Conservation (phyloP, 2,329 filamentous ascomycete genomes). For the Furcasterigmium sp. region DNA sequence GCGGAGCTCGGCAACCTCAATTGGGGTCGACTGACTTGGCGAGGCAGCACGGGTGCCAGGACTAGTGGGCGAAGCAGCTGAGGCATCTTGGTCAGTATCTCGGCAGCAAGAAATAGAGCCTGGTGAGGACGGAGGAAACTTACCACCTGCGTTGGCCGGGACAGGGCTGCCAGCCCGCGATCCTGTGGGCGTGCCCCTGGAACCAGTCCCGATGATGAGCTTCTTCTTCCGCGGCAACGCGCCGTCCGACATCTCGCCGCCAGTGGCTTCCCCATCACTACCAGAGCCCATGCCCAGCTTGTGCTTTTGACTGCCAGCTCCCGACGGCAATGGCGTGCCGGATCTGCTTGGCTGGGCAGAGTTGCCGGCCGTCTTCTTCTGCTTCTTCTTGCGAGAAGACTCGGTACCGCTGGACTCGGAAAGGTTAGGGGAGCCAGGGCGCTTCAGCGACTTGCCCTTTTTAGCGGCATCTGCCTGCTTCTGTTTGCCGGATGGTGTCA, state of each 20-base stretch:
- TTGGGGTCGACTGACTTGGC: slow-evolving; percentile 19
- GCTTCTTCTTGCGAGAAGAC: slow-evolving; percentile 73
- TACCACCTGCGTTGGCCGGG: slow-evolving; percentile 31
- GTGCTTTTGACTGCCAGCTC: slow-evolving; percentile 30
- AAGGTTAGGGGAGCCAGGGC: slow-evolving; percentile 77
- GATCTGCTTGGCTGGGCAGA: slow-evolving; percentile 48
- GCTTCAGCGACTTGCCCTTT: slow-evolving; percentile 65
- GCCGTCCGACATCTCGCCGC: slow-evolving; percentile 60
- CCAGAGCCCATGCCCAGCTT: slow-evolving; percentile 51
- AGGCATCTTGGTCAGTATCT: slow-evolving; percentile 2
- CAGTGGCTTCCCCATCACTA: slow-evolving; percentile 69
- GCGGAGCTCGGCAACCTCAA: slow-evolving; percentile 49
- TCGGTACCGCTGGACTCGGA: slow-evolving; percentile 93
- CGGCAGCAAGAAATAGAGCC: background rate
- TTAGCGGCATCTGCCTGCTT: slow-evolving; percentile 40
- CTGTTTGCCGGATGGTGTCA: slow-evolving; percentile 44
- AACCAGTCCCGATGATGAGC: slow-evolving; percentile 45
- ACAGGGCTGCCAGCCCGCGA: slow-evolving; percentile 60
- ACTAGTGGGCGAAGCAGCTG: slow-evolving; percentile 12
- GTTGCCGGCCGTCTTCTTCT: slow-evolving; percentile 56
- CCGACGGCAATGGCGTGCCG: slow-evolving; percentile 45
- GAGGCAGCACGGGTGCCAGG: slow-evolving; percentile 23
- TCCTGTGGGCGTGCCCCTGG: slow-evolving; percentile 47
- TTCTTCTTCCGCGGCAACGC: slow-evolving; percentile 44
- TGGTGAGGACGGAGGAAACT: slow-evolving; percentile 12